Conservation (phyloP, 139 green algal genomes). For the Auxenochlorella pyrenoidosa region DNA sequence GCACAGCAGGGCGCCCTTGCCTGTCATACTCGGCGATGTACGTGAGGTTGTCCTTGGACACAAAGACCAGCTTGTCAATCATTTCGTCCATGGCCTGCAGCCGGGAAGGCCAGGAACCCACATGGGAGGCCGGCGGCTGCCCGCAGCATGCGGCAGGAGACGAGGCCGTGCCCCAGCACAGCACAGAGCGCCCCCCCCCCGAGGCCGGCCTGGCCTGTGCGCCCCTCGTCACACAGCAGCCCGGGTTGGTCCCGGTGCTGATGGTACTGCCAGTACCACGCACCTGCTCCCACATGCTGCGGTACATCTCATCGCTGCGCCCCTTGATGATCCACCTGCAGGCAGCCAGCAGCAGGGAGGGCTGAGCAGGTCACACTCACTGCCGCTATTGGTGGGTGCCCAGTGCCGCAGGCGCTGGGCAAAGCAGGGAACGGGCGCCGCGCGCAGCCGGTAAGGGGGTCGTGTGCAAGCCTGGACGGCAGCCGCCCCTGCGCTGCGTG, state of each 20-base stretch:
- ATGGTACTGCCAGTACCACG: not conserved
- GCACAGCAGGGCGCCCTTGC: not conserved
- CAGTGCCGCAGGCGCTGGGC: too few species aligned
- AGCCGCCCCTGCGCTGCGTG: too few species aligned
- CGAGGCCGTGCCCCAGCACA: too few species aligned
- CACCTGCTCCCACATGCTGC: conserved; percentile 52
- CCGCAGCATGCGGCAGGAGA: not conserved
- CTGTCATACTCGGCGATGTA: conserved; percentile 68
- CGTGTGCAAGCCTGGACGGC: too few species aligned
- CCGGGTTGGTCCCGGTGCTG: too few species aligned
- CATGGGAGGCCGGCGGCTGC: not conserved
- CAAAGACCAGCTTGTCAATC: conserved; percentile 57
- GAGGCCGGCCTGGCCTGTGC: too few species aligned
- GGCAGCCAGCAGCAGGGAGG: too few species aligned
- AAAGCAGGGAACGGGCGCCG: too few species aligned
- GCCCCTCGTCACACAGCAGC: too few species aligned
- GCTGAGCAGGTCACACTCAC: not conserved
- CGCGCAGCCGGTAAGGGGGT: too few species aligned
- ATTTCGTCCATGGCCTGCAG: conserved; percentile 68
- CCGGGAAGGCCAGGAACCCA: not conserved
- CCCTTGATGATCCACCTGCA: conserved; percentile 38
- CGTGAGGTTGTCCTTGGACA: conserved; percentile 13
- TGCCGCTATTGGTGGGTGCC: too few species aligned
- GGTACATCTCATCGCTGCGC: conserved; percentile 51
- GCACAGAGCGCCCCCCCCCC: too few species aligned